These are phyloP conservation scores for Pestalotiopsis sp. DNA, from an alignment of 2,329 filamentous ascomycete genomes.

Conservation along the genomic window DNA sequence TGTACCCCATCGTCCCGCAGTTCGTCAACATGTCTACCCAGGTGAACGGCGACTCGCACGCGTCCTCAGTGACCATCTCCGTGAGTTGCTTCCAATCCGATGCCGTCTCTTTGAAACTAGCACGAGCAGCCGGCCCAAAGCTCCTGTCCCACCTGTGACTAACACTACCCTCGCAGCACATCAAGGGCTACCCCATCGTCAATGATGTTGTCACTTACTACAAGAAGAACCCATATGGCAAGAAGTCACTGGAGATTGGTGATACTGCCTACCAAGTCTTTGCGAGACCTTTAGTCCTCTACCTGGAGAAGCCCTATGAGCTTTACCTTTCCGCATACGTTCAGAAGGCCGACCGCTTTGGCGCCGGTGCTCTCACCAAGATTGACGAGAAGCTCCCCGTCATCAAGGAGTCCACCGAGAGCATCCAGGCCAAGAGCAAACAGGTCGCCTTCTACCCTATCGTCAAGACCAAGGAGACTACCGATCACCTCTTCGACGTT, in stretches of 20 bases:
- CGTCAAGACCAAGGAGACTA: constrained; percentile 62
- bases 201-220: constrained; percentile 77
- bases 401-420: constrained; percentile 75
- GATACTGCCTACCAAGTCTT: constrained; percentile 76
- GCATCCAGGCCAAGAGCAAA: constrained; percentile 68
- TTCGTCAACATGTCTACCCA: constrained; percentile 30
- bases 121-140: background rate
- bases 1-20: background rate
- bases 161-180: constrained; percentile 62
- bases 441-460: constrained; percentile 64
- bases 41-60: constrained; percentile 35
- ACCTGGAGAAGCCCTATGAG: constrained; percentile 76
- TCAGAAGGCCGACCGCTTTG: constrained; percentile 76
- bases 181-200: constrained; percentile 82
- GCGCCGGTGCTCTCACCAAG: constrained; percentile 69
- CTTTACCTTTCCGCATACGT: constrained; percentile 81
- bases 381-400: constrained; percentile 73
- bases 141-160: background rate
- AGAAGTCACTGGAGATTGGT: constrained; percentile 78
- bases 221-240: constrained; percentile 80
- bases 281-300: constrained; percentile 77
- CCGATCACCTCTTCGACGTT: constrained; percentile 61
- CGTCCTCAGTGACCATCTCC: constrained; percentile 35
- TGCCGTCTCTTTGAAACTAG: background rate
- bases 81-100: constrained; percentile 24